Evolutionary conservation across 352 stramenopile species (phyloP), one percentile per base, ranked within the genome.

Genomic region (Blastocystis sp.): DNA sequence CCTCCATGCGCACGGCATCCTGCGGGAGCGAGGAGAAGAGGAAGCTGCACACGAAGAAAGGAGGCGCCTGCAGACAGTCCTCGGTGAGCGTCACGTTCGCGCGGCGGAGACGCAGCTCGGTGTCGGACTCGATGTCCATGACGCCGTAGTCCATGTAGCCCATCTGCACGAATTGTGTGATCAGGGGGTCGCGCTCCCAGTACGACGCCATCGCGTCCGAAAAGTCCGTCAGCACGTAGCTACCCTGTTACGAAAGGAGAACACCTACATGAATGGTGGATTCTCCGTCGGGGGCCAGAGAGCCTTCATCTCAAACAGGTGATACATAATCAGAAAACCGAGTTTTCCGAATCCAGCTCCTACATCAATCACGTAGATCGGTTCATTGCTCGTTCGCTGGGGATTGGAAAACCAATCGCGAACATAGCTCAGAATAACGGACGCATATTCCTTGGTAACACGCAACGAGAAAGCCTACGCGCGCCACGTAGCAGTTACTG

Each of bases 241-340:
- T 77, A 46, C 48, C 18, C 48, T 18, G 32, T 14, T 44, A 40
- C 16, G 32, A 14, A 42, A 6, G 0, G 14, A 18, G 29, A 16
- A 77, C 7, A 46, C 36, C n/a, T n/a, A 84, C 48, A 84, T 44
- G 38, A 84, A 84, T 4, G 73, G 73, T 56, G 32, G 24, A 34
- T 64, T 18, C 7, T 53, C 51, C 4, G 21, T 72, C 16, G 24
- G 18, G 16, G 73, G 73, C 73, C 73, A 84, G 36, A 40, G 32
- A 27, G 78, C 73, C 32, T 84, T 84, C 73, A 84, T 84, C n/a
- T 84, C 73, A 24, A 84, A 72, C 9, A 84, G 44, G 29, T 44
- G 24, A 40, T 84, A 73, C 54, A 84, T 73, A 38, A 84, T 84
- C n/a, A 84, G 51, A 64, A 54, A 84, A 9, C 73, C 49, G 3